Evolutionary conservation across 1,139 yeast species (phyloP), one percentile per base, ranked within the genome.

Genomic region (Candida buenavistaensis): DNA sequence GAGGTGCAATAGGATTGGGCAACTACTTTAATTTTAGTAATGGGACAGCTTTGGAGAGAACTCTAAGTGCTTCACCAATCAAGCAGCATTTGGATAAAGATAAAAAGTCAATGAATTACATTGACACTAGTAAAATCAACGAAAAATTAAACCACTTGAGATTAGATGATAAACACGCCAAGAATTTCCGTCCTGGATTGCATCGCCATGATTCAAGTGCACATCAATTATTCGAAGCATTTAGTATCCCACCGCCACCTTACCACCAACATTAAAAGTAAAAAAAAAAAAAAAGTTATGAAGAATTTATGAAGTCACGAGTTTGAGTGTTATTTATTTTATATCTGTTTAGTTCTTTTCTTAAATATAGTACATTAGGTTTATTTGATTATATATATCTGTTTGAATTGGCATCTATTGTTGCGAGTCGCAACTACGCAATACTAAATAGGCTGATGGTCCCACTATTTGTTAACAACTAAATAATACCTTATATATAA

Each of bases 101-200:
- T 4, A 39, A 35, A 34, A 45, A 45, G 26, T 41, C 46, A 14
- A 54, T 55, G 30, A 63, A 62, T 43, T 57, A 61, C 40, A 52
- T 67, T 30, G 69, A 67, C 39, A 57, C 65, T 28, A 57, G 53
- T 32, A 57, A 52, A 20, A 51, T 58, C 26, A 53, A 52, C 28
- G 46, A 50, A 26, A 43, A 44, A 30, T 40, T 53, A 26, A 43
- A 46, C n/a, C 7, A 22, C 9, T 22, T 22, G 6, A 22, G 24
- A 22, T 22, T 22, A 6, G 24, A 22, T 10, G 24, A 22, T 22
- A n/a, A 6, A n/a, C 9, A 6, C 12, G 6, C 6, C 12, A 22
- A 22, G 13, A 22, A 22, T n/a, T 22, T 22, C 13, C 24, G 24
- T 22, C 24, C 24, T 22, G 24, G 24, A n/a, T 22, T 22, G 7